Evolutionary conservation across 805 yeast species (phyloP).

Genomic region (Isabelozyma heimii): DNA sequence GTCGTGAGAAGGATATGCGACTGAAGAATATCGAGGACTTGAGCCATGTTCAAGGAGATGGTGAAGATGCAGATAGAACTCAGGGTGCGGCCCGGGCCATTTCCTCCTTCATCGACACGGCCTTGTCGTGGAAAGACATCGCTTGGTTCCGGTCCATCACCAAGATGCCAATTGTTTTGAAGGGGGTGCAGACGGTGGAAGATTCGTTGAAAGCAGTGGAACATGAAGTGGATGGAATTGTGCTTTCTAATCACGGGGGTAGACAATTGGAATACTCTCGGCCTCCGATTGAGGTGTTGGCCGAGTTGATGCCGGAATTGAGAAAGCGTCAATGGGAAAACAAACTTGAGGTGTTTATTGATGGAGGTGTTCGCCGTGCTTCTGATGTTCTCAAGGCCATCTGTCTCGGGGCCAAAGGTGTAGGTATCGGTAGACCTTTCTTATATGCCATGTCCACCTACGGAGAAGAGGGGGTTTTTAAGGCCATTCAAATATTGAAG

Average conservation of each 20-base stretch:
- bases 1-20: constrained; percentile 48
- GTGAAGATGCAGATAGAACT: constrained; percentile 57
- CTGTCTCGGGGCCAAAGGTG: constrained; percentile 73
- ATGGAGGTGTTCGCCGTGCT: constrained; percentile 78
- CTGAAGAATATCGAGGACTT: constrained; percentile 17
- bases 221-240: constrained; percentile 59
- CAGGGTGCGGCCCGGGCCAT: constrained; percentile 88
- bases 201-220: constrained; percentile 61
- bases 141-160: constrained; percentile 39
- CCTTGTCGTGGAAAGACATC: constrained; percentile 37
- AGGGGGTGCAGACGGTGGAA: constrained; percentile 67
- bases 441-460: constrained; percentile 76
- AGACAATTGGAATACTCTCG: constrained; percentile 62
- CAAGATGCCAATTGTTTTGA: constrained; percentile 41
- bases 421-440: constrained; percentile 75
- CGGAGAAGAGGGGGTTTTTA: constrained; percentile 70
- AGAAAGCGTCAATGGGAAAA: constrained; percentile 39
- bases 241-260: constrained; percentile 75
- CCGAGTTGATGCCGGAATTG: constrained; percentile 49
- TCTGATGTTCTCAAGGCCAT: constrained; percentile 76
- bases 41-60: constrained; percentile 47
- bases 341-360: constrained; percentile 62
- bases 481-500: constrained; percentile 60
- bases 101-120: constrained; percentile 67
- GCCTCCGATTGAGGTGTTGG: constrained; percentile 61